phyloP scores from a whole-genome alignment of 2,329 filamentous ascomycete genomes.

The Curvularia sp. region DNA sequence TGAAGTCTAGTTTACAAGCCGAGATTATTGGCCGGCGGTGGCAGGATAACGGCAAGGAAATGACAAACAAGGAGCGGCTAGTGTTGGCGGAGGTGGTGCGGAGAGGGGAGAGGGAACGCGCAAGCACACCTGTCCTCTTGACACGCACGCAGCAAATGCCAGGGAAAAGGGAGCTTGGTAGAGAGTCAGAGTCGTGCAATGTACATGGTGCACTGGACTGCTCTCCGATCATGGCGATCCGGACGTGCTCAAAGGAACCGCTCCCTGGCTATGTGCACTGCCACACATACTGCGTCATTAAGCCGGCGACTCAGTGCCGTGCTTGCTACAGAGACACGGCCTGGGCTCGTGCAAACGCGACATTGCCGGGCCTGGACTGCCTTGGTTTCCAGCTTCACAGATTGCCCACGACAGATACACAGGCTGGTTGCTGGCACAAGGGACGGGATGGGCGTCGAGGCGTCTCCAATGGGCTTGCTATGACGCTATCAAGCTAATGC shows the following conservation, averaged over 20 bases:
- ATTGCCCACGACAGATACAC: background rate
- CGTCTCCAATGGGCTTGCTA: background rate
- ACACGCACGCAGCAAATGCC: background rate
- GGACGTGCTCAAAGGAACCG: slow-evolving; percentile 2
- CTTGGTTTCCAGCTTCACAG: background rate
- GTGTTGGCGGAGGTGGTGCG: background rate
- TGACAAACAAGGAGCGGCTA: slow-evolving; percentile 7
- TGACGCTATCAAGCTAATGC: slow-evolving; percentile 9
- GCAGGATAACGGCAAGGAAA: slow-evolving; percentile 7
- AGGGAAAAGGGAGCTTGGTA: slow-evolving; percentile 8
- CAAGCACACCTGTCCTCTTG: slow-evolving; percentile 10
- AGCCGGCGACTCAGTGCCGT: background rate
- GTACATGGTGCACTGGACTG: background rate
- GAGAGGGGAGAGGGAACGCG: slow-evolving; percentile 1
- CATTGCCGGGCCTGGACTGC: background rate
- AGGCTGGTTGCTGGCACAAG: background rate
- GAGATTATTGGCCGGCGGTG: slow-evolving; percentile 6
- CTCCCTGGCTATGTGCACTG: slow-evolving; percentile 2
- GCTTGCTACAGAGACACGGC: background rate
- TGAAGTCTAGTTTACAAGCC: slow-evolving; percentile 4
- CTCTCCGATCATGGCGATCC: slow-evolving; percentile 9
- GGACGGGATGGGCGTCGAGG: background rate
- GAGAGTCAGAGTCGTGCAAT: slow-evolving; percentile 2
- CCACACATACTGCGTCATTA: slow-evolving; percentile 2
- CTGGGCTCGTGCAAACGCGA: background rate